phyloP scores from a whole-genome alignment of 1,284 basidiomycete genomes.

The Papiliotrema flavescens region DNA sequence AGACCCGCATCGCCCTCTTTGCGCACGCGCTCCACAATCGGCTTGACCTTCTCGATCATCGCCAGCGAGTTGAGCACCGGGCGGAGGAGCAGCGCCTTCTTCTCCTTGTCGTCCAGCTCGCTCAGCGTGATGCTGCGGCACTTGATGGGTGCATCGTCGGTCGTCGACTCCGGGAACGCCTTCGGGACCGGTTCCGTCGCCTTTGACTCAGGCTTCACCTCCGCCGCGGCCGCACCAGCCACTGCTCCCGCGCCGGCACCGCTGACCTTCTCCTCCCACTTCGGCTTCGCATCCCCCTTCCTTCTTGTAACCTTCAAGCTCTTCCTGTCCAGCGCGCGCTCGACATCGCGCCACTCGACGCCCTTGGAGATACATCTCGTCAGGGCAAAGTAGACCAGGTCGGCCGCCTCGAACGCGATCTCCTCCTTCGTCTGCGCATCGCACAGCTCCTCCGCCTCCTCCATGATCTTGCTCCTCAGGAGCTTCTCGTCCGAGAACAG shows the following conservation, averaged over 20 bases:
- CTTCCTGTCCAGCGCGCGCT: constrained; percentile 79
- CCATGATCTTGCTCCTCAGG: constrained; percentile 89
- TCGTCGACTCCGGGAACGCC: constrained; percentile 30
- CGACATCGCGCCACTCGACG: constrained; percentile 79
- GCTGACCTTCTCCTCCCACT: constrained; percentile 57
- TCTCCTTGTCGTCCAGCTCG: constrained; percentile 57
- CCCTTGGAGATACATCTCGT: constrained; percentile 82
- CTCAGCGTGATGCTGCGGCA: constrained; percentile 71
- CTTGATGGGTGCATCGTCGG: constrained; percentile 54
- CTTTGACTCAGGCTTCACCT: constrained; percentile 36
- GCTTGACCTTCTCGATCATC: constrained; percentile 92
- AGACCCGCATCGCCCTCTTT: constrained; percentile 81
- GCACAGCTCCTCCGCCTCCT: constrained; percentile 96
- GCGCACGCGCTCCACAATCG: constrained; percentile 88
- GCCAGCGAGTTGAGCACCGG: constrained; percentile 89
- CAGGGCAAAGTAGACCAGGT: constrained; percentile 91
- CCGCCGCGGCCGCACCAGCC: constrained; percentile 30
- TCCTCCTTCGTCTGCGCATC: constrained; percentile 75
- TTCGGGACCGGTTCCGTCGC: constrained; percentile 43
- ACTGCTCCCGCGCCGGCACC: constrained; percentile 32
- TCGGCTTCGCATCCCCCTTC: constrained; percentile 89
- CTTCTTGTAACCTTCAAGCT: constrained; percentile 82
- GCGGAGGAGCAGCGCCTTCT: constrained; percentile 70
- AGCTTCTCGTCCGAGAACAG: constrained; percentile 81
- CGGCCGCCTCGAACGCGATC: constrained; percentile 94